Evolutionary conservation across 768 basidiomycete species (phyloP).

Genomic region (Boletus vermiculosoides): DNA sequence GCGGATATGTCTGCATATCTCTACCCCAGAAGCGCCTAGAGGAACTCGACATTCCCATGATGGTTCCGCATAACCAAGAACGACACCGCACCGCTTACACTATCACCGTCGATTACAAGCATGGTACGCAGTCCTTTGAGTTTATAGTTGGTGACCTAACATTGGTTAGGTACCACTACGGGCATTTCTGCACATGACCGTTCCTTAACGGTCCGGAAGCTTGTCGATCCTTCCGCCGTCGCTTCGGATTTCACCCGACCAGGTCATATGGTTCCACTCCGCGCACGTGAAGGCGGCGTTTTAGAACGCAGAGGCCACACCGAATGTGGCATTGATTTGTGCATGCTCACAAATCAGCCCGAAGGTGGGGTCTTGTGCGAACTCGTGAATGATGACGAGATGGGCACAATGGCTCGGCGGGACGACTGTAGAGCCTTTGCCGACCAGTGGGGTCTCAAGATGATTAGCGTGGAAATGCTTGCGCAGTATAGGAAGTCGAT

Average conservation of each 20-base stretch:
- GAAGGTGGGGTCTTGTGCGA: conserved; percentile 86
- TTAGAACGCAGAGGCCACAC: conserved; percentile 91
- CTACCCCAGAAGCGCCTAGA: conserved; percentile 74
- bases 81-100: conserved; percentile 93
- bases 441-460: conserved; percentile 83
- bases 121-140: conserved; percentile 48
- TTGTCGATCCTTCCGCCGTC: conserved; percentile 58
- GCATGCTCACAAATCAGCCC: conserved; percentile 62
- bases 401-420: conserved; percentile 90
- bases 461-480: conserved; percentile 92
- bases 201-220: conserved; percentile 78
- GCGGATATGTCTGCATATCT: conserved; percentile 92
- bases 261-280: conserved; percentile 93
- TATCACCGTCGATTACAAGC: conserved; percentile 89
- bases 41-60: conserved; percentile 84
- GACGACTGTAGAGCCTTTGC: conserved; percentile 94
- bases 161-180: conserved; percentile 73
- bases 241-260: conserved; percentile 84
- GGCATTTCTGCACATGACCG: conserved; percentile 98
- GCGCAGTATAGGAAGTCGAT: conserved; percentile 39
- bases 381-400: conserved; percentile 86
- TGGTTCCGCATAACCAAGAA: conserved; percentile 90
- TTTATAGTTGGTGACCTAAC: not conserved
- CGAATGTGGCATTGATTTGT: conserved; percentile 86
- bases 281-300: conserved; percentile 83